Evolutionary conservation across 495 filamentous ascomycete species (phyloP).

Genomic region (Hypoxylon subgilvum): DNA sequence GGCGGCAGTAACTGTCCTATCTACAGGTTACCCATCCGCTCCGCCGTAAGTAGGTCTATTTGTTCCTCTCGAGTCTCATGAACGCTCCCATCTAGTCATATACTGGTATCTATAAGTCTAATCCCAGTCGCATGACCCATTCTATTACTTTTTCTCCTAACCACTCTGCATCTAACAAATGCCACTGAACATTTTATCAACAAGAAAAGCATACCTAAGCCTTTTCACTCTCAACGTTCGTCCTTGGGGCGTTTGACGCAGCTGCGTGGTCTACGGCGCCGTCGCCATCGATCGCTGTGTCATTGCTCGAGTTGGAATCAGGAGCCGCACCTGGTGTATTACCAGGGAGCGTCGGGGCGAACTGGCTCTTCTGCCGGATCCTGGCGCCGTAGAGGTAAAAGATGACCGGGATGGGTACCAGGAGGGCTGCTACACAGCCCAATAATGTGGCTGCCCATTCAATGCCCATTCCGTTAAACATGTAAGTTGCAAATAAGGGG

Average conservation of each 20-base stretch:
- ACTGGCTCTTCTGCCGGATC: slow-evolving; percentile 70
- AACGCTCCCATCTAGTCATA: slow-evolving; percentile 7
- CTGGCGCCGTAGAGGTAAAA: slow-evolving; percentile 68
- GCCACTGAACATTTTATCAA: no score
- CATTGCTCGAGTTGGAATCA: slow-evolving; percentile 28
- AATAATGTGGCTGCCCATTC: slow-evolving; percentile 79
- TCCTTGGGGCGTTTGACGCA: slow-evolving; percentile 31
- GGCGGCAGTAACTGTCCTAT: slow-evolving; percentile 16
- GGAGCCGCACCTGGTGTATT: slow-evolving; percentile 16
- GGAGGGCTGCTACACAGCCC: slow-evolving; percentile 68
- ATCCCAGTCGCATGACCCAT: slow-evolving; percentile 5
- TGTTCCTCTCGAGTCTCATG: not conserved
- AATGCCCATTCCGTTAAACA: slow-evolving; percentile 79
- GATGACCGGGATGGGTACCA: slow-evolving; percentile 77
- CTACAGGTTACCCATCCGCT: slow-evolving; percentile 9
- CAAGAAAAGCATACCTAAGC: not conserved
- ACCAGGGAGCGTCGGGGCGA: slow-evolving; percentile 62
- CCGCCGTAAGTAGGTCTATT: not conserved
- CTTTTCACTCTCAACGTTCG: slow-evolving; percentile 26
- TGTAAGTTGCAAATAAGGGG: slow-evolving; percentile 80
- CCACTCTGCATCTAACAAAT: no score
- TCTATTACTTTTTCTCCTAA: not conserved
- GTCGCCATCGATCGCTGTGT: slow-evolving; percentile 23
- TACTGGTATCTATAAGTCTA: slow-evolving; percentile 26
- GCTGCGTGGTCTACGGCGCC: slow-evolving; percentile 33